Base-by-base conservation (phyloP, 2,329 filamentous ascomycete genomes). In the Chaetothyriales sp. region DNA sequence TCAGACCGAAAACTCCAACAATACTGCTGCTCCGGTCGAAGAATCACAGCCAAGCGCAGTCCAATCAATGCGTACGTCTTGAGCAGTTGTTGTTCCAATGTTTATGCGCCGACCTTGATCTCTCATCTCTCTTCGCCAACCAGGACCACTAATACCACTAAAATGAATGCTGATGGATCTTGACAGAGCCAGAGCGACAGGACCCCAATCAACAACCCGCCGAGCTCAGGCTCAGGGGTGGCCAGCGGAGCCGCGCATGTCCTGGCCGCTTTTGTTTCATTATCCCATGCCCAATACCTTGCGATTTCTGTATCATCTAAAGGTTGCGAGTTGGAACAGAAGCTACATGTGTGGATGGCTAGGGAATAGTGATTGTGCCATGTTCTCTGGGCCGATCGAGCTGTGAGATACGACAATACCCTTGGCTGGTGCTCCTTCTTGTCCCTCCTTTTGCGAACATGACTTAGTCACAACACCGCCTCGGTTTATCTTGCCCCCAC, bases 391-490 rank as follows among this genome's bases (percentile, higher is more conserved):
- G 32, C 32, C 10, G 12, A 39, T 15, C 32, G 5, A 39, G 10
- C 32, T 39, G 9, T 39, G 5, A 39, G 15, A 39, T 15, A 39
- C 15, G 15, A 10, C 10, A 15, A 15, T 15, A 15, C 32, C 3
- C 32, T 39, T 39, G 10, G 5, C 32, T 5, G n/a, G n/a, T n/a
- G 4, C 32, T 12, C 5, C 32, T 39, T 39, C 32, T 39, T 15
- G 10, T 15, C 32, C 32, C 15, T 39, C 32, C 32, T 15, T 15
- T 9, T 32, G 28, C 28, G 9, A 10, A 10, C 28, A 32, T 71
- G 72, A 15, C 70, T 73, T 49, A 72, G 63, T 60, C 70, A 73
- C 8, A 67, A 49, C 7, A 74, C 69, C 8, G 69, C 71, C 55
- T 71, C 69, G 47, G 73, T 67, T 43, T 62, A 25, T 19, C 66